Base-by-base conservation (phyloP, 805 yeast species). In the Priceomyces melissophilus region DNA sequence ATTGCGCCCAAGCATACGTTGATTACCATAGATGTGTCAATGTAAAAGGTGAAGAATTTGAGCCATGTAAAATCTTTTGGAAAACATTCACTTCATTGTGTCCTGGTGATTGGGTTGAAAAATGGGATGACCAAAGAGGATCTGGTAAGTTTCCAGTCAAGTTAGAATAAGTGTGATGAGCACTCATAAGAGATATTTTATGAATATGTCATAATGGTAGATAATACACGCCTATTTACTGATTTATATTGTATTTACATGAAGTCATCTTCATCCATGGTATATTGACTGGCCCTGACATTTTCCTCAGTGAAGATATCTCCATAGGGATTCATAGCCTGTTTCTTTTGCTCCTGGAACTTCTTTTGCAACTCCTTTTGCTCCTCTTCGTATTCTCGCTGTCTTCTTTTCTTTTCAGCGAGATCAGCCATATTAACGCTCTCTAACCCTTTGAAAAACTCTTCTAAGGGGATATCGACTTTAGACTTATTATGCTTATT, bases 21-120 rank as follows among this genome's bases (percentile, higher is more conserved):
- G 99, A 93, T 72, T 93, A 91, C 82, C 93, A 86, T 84, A 90
- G 89, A 71, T 93, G 99, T 77, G 81, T 93, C 65, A 85, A 82
- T 60, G 88, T 90, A 53, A 91, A 91, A 75, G 99, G 99, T 63
- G 97, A 91, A 73, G 98, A 90, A 48, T 93, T 93, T 63, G 96
- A 90, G 58, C 98, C 98, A 61, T 93, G 99, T 73, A 79, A 89
- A 72, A 90, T 87, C 57, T 93, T 93, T 76, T 87, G 80, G 82
- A 84, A 80, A 70, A 87, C 97, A 42, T 93, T 78, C 78, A 79
- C 84, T 56, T 79, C 96, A 16, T 75, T 87, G 60, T 87, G 95
- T 64, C 95, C 95, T 44, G 73, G 78, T 42, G 84, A 82, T 54
- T 87, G 95, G 95, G 76, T 82, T 51, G 89, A 81, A 60, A 84